phyloP scores from a whole-genome alignment of 148 eudicot genomes.

The Chenopodium berlandieri region DNA sequence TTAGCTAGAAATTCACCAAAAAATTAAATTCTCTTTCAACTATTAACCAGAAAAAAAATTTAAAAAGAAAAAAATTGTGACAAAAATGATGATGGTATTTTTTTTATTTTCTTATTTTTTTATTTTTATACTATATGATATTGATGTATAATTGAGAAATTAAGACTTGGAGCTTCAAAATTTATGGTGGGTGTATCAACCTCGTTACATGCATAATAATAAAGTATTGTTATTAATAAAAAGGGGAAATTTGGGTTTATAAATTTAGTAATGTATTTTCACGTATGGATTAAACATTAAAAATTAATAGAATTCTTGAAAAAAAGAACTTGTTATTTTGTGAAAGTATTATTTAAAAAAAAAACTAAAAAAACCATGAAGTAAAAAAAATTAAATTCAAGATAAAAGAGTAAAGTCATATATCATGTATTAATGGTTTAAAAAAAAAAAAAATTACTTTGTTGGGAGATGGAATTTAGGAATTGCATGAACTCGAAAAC shows the following conservation, averaged over 20 bases:
- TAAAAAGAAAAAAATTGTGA: not conserved
- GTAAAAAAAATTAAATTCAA: not conserved
- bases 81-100: too few species aligned
- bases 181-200: slow-evolving; percentile 21
- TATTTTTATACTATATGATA: not conserved
- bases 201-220: slow-evolving; percentile 27
- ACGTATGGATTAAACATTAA: not conserved
- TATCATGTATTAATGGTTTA: not conserved
- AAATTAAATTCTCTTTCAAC: not conserved
- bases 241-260: not conserved
- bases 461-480: not conserved
- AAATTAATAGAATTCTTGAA: too few species aligned
- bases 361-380: too few species aligned
- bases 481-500: slow-evolving; percentile 5
- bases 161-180: slow-evolving; percentile 11
- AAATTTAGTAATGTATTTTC: not conserved
- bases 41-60: not conserved
- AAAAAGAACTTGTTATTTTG: too few species aligned
- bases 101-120: too few species aligned
- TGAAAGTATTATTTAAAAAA: too few species aligned
- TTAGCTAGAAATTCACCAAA: not conserved
- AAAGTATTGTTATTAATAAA: not conserved
- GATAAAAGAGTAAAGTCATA: not conserved
- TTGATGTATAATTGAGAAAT: slow-evolving; percentile 9
- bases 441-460: not conserved